phyloP scores from a whole-genome alignment of 129 eudicot species.

The Saposhnikovia divaricata region DNA sequence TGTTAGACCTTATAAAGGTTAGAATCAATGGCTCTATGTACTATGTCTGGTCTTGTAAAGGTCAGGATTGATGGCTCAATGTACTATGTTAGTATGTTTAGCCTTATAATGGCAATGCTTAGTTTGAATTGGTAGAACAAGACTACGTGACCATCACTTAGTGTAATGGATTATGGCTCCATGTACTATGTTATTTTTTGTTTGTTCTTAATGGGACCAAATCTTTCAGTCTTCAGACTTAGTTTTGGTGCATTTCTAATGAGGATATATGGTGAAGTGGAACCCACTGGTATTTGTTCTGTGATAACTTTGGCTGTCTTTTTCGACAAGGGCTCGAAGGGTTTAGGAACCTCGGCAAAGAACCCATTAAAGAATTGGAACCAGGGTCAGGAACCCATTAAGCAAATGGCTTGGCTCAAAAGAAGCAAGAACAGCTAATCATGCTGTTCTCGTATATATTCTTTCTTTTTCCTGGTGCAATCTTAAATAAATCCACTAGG shows the following conservation, averaged over 20 bases:
- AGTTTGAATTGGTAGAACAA: not conserved
- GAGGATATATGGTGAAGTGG: not conserved
- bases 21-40: not conserved
- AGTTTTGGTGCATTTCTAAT: not conserved
- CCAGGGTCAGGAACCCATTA: constrained; percentile 5
- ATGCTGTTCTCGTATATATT: not conserved
- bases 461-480: not conserved
- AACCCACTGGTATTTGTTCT: not conserved
- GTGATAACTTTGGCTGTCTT: constrained; percentile 1
- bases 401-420: not conserved
- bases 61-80: not conserved
- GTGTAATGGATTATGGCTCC: too few species aligned
- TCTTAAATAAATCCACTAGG: not conserved
- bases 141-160: not conserved
- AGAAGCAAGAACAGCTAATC: not conserved
- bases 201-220: not conserved
- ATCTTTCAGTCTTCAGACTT: not conserved
- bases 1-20: not conserved
- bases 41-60: not conserved
- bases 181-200: not conserved
- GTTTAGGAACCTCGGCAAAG: not conserved
- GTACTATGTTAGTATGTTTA: not conserved
- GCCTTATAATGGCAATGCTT: not conserved
- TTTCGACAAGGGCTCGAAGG: not conserved
- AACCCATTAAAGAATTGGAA: not conserved